Evolutionary conservation across 176 grass and related monocot genomes (phyloP).

Genomic region (Aegilops bicornis): DNA sequence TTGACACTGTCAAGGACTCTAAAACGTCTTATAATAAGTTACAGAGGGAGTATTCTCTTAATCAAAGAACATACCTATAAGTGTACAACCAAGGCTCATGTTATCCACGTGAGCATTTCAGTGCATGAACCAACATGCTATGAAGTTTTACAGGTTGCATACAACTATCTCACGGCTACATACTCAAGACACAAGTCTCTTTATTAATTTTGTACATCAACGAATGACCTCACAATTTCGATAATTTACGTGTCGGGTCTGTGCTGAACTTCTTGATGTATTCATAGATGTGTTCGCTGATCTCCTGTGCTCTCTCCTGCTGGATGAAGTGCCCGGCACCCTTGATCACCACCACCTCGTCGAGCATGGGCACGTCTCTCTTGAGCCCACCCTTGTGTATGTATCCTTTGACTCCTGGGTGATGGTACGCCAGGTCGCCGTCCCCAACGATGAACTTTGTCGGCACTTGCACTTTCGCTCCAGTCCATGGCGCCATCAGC

Average conservation of each 20-base stretch:
- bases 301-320: constrained; percentile 41
- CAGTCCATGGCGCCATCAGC: constrained; percentile 62
- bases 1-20: too few species aligned
- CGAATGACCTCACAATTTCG: constrained; percentile 24
- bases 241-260: neutral
- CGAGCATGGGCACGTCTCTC: constrained; percentile 53
- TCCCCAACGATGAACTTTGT: constrained; percentile 69
- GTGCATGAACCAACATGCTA: too few species aligned
- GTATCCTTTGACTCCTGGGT: constrained; percentile 49
- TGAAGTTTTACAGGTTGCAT: neutral
- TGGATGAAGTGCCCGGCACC: constrained; percentile 44
- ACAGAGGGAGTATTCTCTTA: too few species aligned
- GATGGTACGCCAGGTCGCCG: constrained; percentile 54
- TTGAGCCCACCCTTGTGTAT: constrained; percentile 54
- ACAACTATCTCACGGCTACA: neutral
- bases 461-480: constrained; percentile 51
- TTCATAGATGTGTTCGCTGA: constrained; percentile 41
- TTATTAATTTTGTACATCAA: neutral
- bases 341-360: constrained; percentile 42
- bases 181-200: neutral
- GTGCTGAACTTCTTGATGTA: constrained; percentile 47
- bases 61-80: too few species aligned
- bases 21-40: too few species aligned
- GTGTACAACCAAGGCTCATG: too few species aligned
- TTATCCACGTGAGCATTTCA: too few species aligned